Conservation (phyloP, 306 rosid genomes). For the Cucumis hystrix region DNA sequence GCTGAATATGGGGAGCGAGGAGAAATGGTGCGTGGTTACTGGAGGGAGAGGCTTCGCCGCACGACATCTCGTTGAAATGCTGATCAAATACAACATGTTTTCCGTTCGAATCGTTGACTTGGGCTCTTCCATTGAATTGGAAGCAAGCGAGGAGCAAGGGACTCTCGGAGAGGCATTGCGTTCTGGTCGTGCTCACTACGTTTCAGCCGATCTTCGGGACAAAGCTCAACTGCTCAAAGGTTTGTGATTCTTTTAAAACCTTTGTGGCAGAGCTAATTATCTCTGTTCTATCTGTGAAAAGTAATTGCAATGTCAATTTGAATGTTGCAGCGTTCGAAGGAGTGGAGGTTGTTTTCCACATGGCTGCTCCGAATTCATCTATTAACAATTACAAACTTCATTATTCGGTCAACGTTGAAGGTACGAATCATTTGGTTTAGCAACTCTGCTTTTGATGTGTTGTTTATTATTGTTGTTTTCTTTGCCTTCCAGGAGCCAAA, state of each 20-base stretch:
- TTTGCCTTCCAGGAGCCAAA: conserved; percentile 49
- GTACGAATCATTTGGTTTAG: conserved; percentile 12
- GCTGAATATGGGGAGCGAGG: conserved; percentile 30
- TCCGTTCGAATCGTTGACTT: conserved; percentile 71
- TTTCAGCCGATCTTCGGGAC: conserved; percentile 59
- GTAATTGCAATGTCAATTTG: not conserved
- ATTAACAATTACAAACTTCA: conserved; percentile 73
- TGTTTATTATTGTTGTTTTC: not conserved
- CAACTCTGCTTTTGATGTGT: not conserved
- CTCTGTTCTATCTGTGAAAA: not conserved
- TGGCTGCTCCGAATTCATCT: conserved; percentile 96
- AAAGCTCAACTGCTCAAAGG: conserved; percentile 63
- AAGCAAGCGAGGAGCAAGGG: conserved; percentile 45
- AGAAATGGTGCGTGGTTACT: conserved; percentile 76
- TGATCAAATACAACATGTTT: conserved; percentile 33
- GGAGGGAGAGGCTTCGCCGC: conserved; percentile 98
- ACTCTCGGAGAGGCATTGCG: conserved; percentile 57
- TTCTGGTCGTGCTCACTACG: conserved; percentile 61
- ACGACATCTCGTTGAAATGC: conserved; percentile 75
- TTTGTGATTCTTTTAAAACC: not conserved
- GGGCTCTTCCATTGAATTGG: conserved; percentile 45
- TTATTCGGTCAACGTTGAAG: conserved; percentile 80
- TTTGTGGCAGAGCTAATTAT: not conserved
- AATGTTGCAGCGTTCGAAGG: conserved; percentile 53
- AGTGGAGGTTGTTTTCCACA: conserved; percentile 80